phyloP scores from a whole-genome alignment of 1,284 basidiomycete genomes.

The Ganoderma sinense region DNA sequence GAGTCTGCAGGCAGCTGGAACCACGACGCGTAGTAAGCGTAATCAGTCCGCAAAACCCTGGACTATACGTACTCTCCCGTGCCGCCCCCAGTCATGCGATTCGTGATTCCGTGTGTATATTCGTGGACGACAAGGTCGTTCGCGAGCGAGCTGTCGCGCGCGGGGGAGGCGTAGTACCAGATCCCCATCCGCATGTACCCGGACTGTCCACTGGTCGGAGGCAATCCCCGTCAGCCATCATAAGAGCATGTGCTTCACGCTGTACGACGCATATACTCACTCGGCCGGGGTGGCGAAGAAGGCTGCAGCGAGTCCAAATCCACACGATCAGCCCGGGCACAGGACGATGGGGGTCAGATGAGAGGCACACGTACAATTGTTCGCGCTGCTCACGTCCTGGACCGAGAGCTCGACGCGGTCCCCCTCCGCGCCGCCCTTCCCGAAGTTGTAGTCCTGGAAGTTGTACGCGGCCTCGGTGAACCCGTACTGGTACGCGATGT shows the following conservation, averaged over 20 bases:
- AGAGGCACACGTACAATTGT: conserved; percentile 42
- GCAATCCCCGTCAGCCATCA: neutral
- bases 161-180: conserved; percentile 46
- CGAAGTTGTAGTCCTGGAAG: conserved; percentile 55
- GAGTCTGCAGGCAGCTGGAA: conserved; percentile 52
- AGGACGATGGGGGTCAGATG: no score
- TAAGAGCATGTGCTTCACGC: neutral
- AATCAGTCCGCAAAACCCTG: neutral
- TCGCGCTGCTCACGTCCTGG: conserved; percentile 44
- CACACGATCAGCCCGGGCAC: neutral
- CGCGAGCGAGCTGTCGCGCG: conserved; percentile 55
- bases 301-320: conserved; percentile 1
- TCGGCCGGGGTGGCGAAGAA: conserved; percentile 33
- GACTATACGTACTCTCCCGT: conserved; percentile 41
- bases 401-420: conserved; percentile 52
- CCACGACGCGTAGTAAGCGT: neutral
- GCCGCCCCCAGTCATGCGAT: conserved; percentile 59
- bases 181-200: conserved; percentile 49
- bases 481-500: conserved; percentile 51
- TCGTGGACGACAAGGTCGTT: conserved; percentile 61
- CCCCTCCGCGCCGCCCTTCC: conserved; percentile 47
- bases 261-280: neutral
- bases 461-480: conserved; percentile 50
- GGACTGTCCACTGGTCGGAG: conserved; percentile 19
- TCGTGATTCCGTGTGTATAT: conserved; percentile 58